Percentiles rank a stretch among this genome's conserved stretches.
These are phyloP conservation scores for Alternaria sp. DNA, from an alignment of 2,329 filamentous ascomycete genomes.

Conservation along the genomic window DNA sequence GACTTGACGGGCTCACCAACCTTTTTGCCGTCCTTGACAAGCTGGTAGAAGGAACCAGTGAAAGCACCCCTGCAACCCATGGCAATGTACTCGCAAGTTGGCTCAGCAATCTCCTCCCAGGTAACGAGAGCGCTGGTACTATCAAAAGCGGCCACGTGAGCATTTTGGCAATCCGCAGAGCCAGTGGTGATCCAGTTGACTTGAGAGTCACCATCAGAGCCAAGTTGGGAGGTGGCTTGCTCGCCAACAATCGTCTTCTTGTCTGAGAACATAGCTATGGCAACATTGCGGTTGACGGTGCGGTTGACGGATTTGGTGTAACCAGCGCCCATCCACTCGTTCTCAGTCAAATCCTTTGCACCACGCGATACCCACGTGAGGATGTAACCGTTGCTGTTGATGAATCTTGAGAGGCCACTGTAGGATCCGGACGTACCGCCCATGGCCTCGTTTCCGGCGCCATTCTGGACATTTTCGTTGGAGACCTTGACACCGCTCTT, in stretches of 20 bases:
- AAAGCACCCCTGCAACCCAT: conserved; percentile 69
- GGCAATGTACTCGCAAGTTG: conserved; percentile 64
- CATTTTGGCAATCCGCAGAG: conserved; percentile 65
- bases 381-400: conserved; percentile 63
- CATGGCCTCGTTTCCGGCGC: conserved; percentile 66
- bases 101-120: conserved; percentile 68
- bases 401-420: conserved; percentile 64
- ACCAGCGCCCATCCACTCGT: conserved; percentile 66
- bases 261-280: conserved; percentile 65
- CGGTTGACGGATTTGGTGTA: conserved; percentile 64
- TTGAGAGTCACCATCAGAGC: conserved; percentile 65
- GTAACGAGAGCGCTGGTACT: conserved; percentile 62
- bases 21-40: conserved; percentile 62
- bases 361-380: conserved; percentile 70
- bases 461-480: conserved; percentile 69
- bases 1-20: conserved; percentile 61
- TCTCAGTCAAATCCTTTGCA: conserved; percentile 62
- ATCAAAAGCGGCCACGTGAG: conserved; percentile 66
- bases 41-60: conserved; percentile 67
- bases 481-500: conserved; percentile 69
- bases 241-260: conserved; percentile 65
- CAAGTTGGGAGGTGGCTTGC: conserved; percentile 64
- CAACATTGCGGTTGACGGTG: conserved; percentile 67
- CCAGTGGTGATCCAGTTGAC: conserved; percentile 67
- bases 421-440: conserved; percentile 71